Base-by-base conservation (phyloP, 78 protist genomes). In the Protostelium mycophagum region DNA sequence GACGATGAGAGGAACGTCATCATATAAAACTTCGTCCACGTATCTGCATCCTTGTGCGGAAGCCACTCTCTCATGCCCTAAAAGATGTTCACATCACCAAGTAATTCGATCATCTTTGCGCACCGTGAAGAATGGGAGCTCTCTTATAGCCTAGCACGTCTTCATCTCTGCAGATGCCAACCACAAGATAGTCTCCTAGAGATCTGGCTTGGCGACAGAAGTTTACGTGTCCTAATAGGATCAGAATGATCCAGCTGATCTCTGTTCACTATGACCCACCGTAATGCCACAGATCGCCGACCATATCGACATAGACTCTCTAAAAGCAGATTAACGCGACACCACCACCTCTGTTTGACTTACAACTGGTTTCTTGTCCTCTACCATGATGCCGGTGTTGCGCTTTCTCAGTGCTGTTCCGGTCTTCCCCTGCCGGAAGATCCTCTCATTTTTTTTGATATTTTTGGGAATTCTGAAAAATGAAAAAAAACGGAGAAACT, bases 151-250 rank as follows among this genome's bases (percentile, higher is more conserved):
- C 34, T 90, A 96, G 90, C 85, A 96, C 95, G 5, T 86, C 93
- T 34, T 9, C 25, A 88, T 98, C 99, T 37, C 38, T 38, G 89
- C 95, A 95, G 29, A 98, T 88, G 85, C 99, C 99, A 36, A 97
- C 99, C 36, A 98, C 85, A n/a, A 98, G 93, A 93, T 85, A 97
- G 83, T 92, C 96, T 35, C 99, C 99, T n/a, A 90, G 63, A 29
- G 28, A 89, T 83, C 88, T 83, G 28, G 99, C 99, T 88, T 84
- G 86, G 63, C 89, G 28, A 35, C 98, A 91, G 28, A 96, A 83
- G 37, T 83, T 94, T 5, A 93, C 38, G 88, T 98, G 99, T 31
- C 99, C 99, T 51, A 16, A 51, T n/a, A n/a, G n/a, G n/a, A n/a
- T n/a, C n/a, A n/a, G n/a, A n/a, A n/a, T n/a, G 73, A 25, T 51